These are phyloP conservation scores for Zygnema circumcarinatum DNA, from an alignment of 139 green algal species.

Conservation along the genomic window DNA sequence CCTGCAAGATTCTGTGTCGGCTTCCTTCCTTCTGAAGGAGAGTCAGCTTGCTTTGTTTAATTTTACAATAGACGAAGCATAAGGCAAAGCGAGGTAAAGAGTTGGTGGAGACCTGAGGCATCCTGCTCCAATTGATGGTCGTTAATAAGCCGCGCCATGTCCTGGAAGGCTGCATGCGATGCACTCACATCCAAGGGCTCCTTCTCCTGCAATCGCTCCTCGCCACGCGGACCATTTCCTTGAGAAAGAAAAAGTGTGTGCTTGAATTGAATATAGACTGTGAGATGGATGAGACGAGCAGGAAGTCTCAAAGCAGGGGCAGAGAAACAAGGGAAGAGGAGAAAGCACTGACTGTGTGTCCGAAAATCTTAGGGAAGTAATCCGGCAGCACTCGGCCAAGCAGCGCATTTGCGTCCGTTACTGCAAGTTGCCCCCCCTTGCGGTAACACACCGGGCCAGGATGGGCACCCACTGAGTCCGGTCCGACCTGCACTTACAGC, in stretches of 20 bases:
- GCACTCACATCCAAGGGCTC: slow-evolving; percentile 62
- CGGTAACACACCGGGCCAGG: slow-evolving; percentile 95
- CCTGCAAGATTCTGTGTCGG: slow-evolving; percentile 12
- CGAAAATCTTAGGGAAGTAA: slow-evolving; percentile 95
- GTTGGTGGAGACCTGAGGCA: not conserved
- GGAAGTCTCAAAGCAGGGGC: too few relatives aligned
- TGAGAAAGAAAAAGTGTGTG: not conserved
- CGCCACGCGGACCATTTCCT: not conserved
- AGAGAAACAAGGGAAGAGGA: too few relatives aligned
- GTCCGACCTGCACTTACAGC: slow-evolving; percentile 72
- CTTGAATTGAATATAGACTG: too few relatives aligned
- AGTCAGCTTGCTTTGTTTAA: slow-evolving; percentile 1
- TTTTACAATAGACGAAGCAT: too few relatives aligned
- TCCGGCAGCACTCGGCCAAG: slow-evolving; percentile 90
- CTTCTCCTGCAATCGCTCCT: slow-evolving; percentile 39
- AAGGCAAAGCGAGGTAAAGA: too few relatives aligned
- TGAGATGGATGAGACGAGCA: too few relatives aligned
- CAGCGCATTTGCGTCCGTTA: slow-evolving; percentile 95
- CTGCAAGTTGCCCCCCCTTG: slow-evolving; percentile 86
- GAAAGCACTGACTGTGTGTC: too few relatives aligned
- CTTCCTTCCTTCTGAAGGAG: too few relatives aligned
- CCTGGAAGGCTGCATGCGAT: slow-evolving; percentile 34
- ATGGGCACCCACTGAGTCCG: slow-evolving; percentile 92
- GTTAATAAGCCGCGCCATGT: slow-evolving; percentile 52
- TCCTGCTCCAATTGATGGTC: slow-evolving; percentile 5